A percentile compares a stretch with the other conserved stretches of the same genome.
These are phyloP conservation scores for Melastoma malabathricum DNA, from an alignment of 345 rosid genomes.

Conservation along the genomic window DNA sequence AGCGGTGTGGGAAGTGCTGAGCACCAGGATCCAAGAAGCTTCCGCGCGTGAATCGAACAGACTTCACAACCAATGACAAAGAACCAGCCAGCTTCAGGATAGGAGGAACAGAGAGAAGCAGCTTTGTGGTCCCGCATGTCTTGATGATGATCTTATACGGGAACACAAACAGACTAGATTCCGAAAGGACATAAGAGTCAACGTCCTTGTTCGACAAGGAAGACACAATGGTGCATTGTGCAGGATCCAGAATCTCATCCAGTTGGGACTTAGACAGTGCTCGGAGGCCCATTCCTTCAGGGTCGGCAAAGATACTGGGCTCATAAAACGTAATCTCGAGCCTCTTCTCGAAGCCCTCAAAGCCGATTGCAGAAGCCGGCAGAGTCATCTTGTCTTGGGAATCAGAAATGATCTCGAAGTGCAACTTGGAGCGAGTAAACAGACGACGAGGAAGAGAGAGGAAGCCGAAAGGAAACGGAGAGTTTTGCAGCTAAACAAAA, in stretches of 20 bases:
- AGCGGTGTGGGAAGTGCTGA: conserved; percentile 73
- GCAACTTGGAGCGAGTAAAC: conserved; percentile 1
- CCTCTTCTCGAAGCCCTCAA: conserved; percentile 95
- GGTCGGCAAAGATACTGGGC: conserved; percentile 60
- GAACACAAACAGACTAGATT: conserved; percentile 89
- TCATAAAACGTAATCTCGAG: conserved; percentile 62
- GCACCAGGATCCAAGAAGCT: conserved; percentile 78
- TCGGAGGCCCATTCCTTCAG: conserved; percentile 54
- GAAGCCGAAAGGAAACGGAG: conserved; percentile 6
- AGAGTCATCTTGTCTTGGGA: conserved; percentile 38
- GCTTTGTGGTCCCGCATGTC: conserved; percentile 91
- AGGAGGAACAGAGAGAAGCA: conserved; percentile 84
- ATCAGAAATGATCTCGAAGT: conserved; percentile 14
- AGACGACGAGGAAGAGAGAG: conserved; percentile 6
- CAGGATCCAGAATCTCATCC: conserved; percentile 64
- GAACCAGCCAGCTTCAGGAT: conserved; percentile 62
- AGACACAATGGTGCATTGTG: conserved; percentile 83
- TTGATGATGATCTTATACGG: conserved; percentile 87
- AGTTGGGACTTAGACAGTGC: conserved; percentile 51
- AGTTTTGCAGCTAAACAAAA: conserved; percentile 6
- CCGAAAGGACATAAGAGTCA: conserved; percentile 91
- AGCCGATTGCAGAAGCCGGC: conserved; percentile 69
- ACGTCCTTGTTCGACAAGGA: conserved; percentile 61
- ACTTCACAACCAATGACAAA: conserved; percentile 43
- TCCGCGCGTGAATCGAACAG: conserved; percentile 83